Evolutionary conservation across 441 rosid genomes (phyloP).

Genomic region (Melastoma candidum): DNA sequence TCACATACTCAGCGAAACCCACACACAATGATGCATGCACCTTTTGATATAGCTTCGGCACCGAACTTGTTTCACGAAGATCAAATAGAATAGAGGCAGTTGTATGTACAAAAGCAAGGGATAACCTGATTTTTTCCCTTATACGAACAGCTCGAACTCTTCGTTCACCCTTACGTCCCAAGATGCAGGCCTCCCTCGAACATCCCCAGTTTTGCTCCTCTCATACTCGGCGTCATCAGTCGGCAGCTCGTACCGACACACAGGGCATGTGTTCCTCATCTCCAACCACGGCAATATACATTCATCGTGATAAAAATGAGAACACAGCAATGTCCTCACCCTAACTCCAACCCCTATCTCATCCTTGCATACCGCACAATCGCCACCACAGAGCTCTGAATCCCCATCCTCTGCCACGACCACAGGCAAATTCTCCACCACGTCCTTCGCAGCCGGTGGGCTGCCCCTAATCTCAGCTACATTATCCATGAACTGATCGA

Average conservation of each 20-base stretch:
- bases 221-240: conserved; percentile 21
- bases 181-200: not conserved
- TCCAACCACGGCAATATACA: conserved; percentile 22
- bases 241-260: conserved; percentile 21
- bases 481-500: conserved; percentile 13
- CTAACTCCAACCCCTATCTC: conserved; percentile 15
- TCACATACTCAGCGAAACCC: too few species aligned
- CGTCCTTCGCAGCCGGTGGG: conserved; percentile 20
- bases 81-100: not conserved
- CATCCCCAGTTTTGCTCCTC: conserved; percentile 5
- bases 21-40: not conserved
- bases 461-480: conserved; percentile 13
- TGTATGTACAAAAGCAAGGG: conserved; percentile 1
- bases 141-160: conserved; percentile 15
- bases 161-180: conserved; percentile 14
- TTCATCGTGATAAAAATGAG: conserved; percentile 20
- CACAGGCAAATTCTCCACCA: conserved; percentile 17
- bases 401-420: conserved; percentile 12
- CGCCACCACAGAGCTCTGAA: conserved; percentile 9
- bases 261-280: conserved; percentile 19
- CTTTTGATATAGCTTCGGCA: not conserved
- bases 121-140: not conserved
- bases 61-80: too few species aligned
- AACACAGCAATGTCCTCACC: conserved; percentile 19
- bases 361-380: conserved; percentile 22